Percentiles rank a stretch among this genome's conserved stretches.
Evolutionary conservation across 164 flowering plant species (phyloP).

Genomic region (Berberis thunbergii): DNA sequence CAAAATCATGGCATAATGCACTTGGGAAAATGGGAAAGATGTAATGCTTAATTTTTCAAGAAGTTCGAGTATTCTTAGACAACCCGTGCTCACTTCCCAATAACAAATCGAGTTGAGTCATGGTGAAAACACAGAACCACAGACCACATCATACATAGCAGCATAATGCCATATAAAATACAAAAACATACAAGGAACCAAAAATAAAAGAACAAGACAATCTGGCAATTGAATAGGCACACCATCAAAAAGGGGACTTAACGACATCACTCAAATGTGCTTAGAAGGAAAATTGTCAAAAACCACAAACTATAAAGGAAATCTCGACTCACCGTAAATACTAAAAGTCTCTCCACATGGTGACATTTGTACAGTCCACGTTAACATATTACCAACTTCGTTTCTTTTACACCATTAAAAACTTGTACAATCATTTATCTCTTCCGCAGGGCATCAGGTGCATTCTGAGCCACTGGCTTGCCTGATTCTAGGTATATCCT

Average conservation of each 20-base stretch:
- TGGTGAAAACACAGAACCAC: too few species aligned
- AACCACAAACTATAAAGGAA: slow-evolving; percentile 25
- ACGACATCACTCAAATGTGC: slow-evolving; percentile 16
- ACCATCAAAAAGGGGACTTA: background rate
- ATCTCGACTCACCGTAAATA: slow-evolving; percentile 35
- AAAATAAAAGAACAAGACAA: too few species aligned
- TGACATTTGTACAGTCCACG: slow-evolving; percentile 66
- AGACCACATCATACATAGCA: too few species aligned
- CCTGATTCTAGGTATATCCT: slow-evolving; percentile 60
- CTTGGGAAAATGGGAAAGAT: too few species aligned
- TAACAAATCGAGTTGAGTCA: too few species aligned
- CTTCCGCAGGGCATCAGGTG: slow-evolving; percentile 25
- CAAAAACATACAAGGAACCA: too few species aligned
- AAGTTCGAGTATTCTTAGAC: too few species aligned
- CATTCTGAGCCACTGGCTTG: slow-evolving; percentile 40
- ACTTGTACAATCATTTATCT: slow-evolving; percentile 42
- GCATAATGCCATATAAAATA: too few species aligned
- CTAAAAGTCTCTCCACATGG: slow-evolving; percentile 40
- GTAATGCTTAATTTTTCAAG: too few species aligned
- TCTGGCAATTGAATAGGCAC: too few species aligned
- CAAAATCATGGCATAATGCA: too few species aligned
- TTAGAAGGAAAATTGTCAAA: slow-evolving; percentile 9
- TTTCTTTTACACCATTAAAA: slow-evolving; percentile 45
- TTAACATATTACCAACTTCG: slow-evolving; percentile 30
- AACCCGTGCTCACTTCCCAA: too few species aligned